Evolutionary conservation across 305 asterid genomes (phyloP).

Genomic region (Striga hermonthica): DNA sequence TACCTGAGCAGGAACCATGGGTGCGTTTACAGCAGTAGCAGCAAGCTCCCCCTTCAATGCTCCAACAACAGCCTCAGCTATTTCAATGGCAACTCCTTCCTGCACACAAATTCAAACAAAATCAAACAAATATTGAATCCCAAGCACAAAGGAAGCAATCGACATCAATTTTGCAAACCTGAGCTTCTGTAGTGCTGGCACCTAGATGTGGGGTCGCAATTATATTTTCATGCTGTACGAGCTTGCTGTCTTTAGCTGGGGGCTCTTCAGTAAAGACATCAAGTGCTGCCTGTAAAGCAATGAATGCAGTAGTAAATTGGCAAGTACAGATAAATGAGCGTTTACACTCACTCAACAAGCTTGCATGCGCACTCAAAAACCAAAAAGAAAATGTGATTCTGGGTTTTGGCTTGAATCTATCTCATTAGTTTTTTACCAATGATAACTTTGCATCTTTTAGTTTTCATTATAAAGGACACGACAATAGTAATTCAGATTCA

Average conservation of each 20-base stretch:
- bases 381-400: no score
- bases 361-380: no score
- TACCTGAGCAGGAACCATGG: conserved; percentile 99
- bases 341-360: no score
- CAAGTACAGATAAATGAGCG: neutral
- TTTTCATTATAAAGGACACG: no score
- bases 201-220: conserved; percentile 97
- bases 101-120: conserved; percentile 33
- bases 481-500: no score
- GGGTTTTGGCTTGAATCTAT: no score
- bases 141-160: conserved; percentile 43
- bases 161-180: conserved; percentile 14
- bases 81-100: conserved; percentile 99
- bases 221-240: conserved; percentile 70
- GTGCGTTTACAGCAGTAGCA: conserved; percentile 95
- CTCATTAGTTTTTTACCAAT: no score
- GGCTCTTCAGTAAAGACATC: conserved; percentile 97
- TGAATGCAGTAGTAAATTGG: conserved; percentile 17
- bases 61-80: conserved; percentile 98
- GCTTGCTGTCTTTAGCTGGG: conserved; percentile 78
- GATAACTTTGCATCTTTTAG: no score
- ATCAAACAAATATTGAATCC: conserved; percentile 27
- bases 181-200: conserved; percentile 86
- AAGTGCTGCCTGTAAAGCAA: conserved; percentile 72
- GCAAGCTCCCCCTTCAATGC: conserved; percentile 97